phyloP scores from a whole-genome alignment of 208 protist species.

The Endotrypanum monterogeii region DNA sequence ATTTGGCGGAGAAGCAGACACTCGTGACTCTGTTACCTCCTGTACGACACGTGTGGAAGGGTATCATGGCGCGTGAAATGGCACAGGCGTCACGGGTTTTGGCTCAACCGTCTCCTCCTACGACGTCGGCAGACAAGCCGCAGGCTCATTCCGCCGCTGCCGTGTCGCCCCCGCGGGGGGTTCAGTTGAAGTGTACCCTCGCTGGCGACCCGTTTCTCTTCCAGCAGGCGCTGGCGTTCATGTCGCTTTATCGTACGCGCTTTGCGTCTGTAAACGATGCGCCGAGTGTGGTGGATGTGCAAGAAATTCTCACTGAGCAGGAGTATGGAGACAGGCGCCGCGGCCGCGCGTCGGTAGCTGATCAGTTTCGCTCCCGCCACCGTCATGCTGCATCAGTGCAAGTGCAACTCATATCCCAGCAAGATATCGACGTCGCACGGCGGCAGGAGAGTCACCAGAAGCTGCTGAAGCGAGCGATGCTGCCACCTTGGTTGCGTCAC shows the following conservation, averaged over 20 bases:
- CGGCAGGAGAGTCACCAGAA: conserved; percentile 55
- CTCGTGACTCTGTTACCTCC: conserved; percentile 15
- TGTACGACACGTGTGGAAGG: conserved; percentile 25
- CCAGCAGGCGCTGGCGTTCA: conserved; percentile 83
- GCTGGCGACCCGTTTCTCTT: conserved; percentile 83
- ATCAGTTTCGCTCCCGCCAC: conserved; percentile 82
- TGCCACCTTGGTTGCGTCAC: conserved; percentile 82
- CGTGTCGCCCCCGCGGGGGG: too few relatives aligned
- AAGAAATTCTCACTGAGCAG: conserved; percentile 78
- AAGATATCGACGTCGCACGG: conserved; percentile 44
- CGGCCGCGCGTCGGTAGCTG: conserved; percentile 58
- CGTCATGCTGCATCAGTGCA: conserved; percentile 63
- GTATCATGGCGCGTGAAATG: background rate
- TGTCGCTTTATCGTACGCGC: conserved; percentile 54
- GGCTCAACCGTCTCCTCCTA: background rate
- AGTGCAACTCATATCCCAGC: conserved; percentile 56
- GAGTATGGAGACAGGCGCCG: conserved; percentile 70
- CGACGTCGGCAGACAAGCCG: background rate
- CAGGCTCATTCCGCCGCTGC: background rate
- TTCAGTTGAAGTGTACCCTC: conserved; percentile 43
- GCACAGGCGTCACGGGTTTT: background rate
- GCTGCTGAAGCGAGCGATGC: conserved; percentile 69
- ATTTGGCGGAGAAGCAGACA: conserved; percentile 20
- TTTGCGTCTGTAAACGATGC: conserved; percentile 78
- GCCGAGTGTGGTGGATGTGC: conserved; percentile 53